A percentile compares a stretch with the other conserved stretches of the same genome.
Conservation (phyloP, 495 filamentous ascomycete genomes). For the Talaromyces nanjingensis region DNA sequence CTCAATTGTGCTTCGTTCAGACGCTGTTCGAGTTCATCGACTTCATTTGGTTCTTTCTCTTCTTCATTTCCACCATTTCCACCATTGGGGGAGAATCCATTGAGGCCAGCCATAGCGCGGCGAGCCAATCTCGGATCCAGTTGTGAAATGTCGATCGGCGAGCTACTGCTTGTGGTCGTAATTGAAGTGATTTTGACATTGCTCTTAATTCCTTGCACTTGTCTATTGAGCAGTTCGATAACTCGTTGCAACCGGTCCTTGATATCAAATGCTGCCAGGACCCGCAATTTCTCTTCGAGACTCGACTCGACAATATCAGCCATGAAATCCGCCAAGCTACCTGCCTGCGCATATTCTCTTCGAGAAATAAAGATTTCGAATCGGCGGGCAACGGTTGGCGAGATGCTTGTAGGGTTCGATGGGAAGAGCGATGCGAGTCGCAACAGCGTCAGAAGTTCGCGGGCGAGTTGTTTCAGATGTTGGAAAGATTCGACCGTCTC, state of each 20-base stretch:
- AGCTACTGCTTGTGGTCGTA: slow-evolving; percentile 47
- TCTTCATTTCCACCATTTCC: slow-evolving; percentile 47
- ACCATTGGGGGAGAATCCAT: slow-evolving; percentile 46
- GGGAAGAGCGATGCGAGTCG: slow-evolving; percentile 71
- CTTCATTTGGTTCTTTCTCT: slow-evolving; percentile 70
- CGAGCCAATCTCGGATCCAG: slow-evolving; percentile 44
- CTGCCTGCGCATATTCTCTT: slow-evolving; percentile 72
- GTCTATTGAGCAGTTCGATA: slow-evolving; percentile 70
- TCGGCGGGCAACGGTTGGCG: slow-evolving; percentile 74
- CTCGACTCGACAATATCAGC: slow-evolving; percentile 77
- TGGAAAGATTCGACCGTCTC: slow-evolving; percentile 63
- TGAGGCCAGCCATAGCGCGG: slow-evolving; percentile 41
- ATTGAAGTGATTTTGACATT: slow-evolving; percentile 72
- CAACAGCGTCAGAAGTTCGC: slow-evolving; percentile 73
- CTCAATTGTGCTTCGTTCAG: slow-evolving; percentile 73
- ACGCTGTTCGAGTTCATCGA: slow-evolving; percentile 87
- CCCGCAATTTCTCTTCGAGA: slow-evolving; percentile 80
- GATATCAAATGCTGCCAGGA: slow-evolving; percentile 69
- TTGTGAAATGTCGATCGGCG: slow-evolving; percentile 46
- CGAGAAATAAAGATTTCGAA: slow-evolving; percentile 77
- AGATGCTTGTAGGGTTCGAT: slow-evolving; percentile 53
- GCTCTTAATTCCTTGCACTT: slow-evolving; percentile 73
- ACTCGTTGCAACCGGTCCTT: slow-evolving; percentile 71
- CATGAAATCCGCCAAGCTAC: slow-evolving; percentile 93
- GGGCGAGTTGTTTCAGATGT: slow-evolving; percentile 71